Evolutionary conservation across 768 basidiomycete genomes (phyloP), one percentile per base, ranked within the genome.

Genomic region (Chalciporus pseudorubinellus): DNA sequence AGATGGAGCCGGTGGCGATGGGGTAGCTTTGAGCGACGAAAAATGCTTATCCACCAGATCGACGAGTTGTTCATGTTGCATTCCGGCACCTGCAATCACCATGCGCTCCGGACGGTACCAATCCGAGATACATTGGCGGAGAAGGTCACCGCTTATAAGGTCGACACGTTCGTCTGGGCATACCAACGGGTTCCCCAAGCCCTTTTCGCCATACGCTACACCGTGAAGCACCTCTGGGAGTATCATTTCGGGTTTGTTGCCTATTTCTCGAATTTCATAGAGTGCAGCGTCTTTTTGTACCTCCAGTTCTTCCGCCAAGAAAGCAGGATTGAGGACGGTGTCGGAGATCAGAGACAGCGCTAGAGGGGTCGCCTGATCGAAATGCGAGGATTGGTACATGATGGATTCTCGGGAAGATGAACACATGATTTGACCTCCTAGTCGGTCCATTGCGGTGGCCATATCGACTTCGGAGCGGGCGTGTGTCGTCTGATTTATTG

Each of bases 341-440:
- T 98, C 95, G 29, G 95, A 82, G 53, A 99, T 91, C 55, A 98
- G 81, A 22, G 88, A 87, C 44, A 99, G 67, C 11, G 93, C 92
- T 7, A 84, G 76, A 1, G 89, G 83, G 2, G 94, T 91, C 36
- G 83, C 84, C 54, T 83, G 75, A 58, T 92, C 84, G 64, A 94
- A 95, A 67, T 95, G 89, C 34, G 93, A 92, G 11, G 95, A 95
- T 71, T 98, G 97, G 67, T 98, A 99, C 89, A 97, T 92, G 64
- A 98, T 93, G 19, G 92, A 82, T 68, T 99, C 97, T 41, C 97
- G 79, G 2, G 92, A 87, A 16, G 92, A 90, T 16, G 92, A 86
- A 64, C 89, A 93, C 70, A 88, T 77, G 52, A 98, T 93, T 72
- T 95, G 92, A 14, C 93, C 92, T 36, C 95, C 95, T 29, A 95